phyloP scores from a whole-genome alignment of 495 filamentous ascomycete species.

The Aspergillus leporis region DNA sequence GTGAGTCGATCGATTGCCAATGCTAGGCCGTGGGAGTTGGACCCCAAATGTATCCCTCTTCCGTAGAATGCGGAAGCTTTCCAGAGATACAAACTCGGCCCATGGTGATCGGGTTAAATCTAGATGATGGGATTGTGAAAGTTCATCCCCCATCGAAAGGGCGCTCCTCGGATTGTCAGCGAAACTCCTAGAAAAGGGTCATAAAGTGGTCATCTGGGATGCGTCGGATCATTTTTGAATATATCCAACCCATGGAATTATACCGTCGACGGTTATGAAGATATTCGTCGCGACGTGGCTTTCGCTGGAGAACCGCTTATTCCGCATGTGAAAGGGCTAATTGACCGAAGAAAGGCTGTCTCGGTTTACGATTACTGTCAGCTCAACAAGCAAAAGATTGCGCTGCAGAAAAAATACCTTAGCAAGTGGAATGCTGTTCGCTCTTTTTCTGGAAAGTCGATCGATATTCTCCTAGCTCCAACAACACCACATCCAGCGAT shows the following conservation, averaged over 20 bases:
- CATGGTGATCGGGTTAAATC: slow-evolving; percentile 48
- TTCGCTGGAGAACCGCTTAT: slow-evolving; percentile 54
- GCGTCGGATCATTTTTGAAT: slow-evolving; percentile 42
- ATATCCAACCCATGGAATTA: slow-evolving; percentile 55
- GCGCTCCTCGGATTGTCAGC: slow-evolving; percentile 37
- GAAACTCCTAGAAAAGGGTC: slow-evolving; percentile 40
- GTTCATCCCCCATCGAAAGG: slow-evolving; percentile 49
- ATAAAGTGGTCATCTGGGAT: slow-evolving; percentile 51
- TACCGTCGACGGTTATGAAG: slow-evolving; percentile 56
- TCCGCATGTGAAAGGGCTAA: slow-evolving; percentile 47
- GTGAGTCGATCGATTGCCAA: slow-evolving; percentile 43
- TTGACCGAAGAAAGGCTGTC: slow-evolving; percentile 51
- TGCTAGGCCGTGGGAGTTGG: slow-evolving; percentile 43
- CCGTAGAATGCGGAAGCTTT: slow-evolving; percentile 46
- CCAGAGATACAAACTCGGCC: slow-evolving; percentile 39
- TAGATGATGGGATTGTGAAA: slow-evolving; percentile 52
- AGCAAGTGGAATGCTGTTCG: slow-evolving; percentile 52
- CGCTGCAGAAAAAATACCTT: slow-evolving; percentile 54
- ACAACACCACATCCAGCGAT: slow-evolving; percentile 48
- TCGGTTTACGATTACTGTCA: slow-evolving; percentile 59
- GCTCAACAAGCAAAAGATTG: slow-evolving; percentile 52
- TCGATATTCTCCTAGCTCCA: slow-evolving; percentile 66
- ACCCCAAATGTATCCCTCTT: slow-evolving; percentile 48
- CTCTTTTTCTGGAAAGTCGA: slow-evolving; percentile 47
- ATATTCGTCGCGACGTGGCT: slow-evolving; percentile 49